Conservation (phyloP, 345 rosid genomes). For the Citrus reticulata region DNA sequence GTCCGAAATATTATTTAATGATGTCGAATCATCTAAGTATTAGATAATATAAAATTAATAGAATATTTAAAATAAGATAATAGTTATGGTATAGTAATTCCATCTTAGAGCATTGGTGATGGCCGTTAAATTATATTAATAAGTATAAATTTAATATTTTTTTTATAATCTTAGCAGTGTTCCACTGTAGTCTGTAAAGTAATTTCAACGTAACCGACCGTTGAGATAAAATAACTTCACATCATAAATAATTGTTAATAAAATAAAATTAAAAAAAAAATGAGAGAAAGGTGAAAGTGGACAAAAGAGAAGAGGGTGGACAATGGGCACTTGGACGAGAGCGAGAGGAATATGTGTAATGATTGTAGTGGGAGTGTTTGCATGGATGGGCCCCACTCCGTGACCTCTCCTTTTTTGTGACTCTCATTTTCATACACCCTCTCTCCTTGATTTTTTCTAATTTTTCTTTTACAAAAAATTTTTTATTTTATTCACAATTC, state of each 20-base stretch:
- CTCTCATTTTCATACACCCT: constrained; percentile 27
- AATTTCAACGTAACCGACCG: too few relatives aligned
- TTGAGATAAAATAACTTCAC: not conserved
- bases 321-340: not conserved
- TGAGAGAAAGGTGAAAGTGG: not conserved
- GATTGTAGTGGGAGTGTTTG: constrained; percentile 22
- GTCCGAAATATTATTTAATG: too few relatives aligned
- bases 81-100: rapidly evolving
- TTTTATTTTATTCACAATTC: too few relatives aligned
- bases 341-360: constrained; percentile 16
- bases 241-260: not conserved
- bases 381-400: constrained; percentile 19
- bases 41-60: not conserved
- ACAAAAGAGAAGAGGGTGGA: constrained; percentile 8
- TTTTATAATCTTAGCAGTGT: too few relatives aligned
- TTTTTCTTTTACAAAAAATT: too few relatives aligned
- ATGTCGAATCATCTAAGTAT: too few relatives aligned
- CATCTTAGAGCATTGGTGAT: rapidly evolving
- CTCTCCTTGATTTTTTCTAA: too few relatives aligned
- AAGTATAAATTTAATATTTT: too few relatives aligned
- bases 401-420: not conserved
- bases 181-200: too few relatives aligned
- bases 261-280: not conserved
- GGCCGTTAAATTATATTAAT: rapidly evolving
- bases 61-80: too few relatives aligned